Percentiles rank a stretch among this genome's conserved stretches.
Evolutionary conservation across 768 basidiomycete species (phyloP).

Genomic region (Amanita inopinata): DNA sequence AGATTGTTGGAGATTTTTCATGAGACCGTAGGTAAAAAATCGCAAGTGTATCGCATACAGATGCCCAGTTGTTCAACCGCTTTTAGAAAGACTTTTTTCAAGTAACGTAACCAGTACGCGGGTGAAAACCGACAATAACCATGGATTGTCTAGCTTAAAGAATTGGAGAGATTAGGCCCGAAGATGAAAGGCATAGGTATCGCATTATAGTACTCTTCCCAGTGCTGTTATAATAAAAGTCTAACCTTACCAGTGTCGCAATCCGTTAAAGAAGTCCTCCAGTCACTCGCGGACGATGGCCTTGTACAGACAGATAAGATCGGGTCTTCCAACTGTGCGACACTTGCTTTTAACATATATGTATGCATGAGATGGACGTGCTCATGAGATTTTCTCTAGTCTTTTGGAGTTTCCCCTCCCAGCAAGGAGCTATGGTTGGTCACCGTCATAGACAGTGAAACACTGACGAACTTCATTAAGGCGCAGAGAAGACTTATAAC

Average conservation of each 20-base stretch:
- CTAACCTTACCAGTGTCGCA: conserved; percentile 54
- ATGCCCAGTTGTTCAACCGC: not conserved
- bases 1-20: conserved; percentile 91
- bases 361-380: conserved; percentile 15
- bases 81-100: conserved; percentile 80
- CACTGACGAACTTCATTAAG: conserved; percentile 22
- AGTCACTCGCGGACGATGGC: conserved; percentile 79
- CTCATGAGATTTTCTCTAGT: conserved; percentile 52
- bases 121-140: conserved; percentile 3
- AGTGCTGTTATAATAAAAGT: not conserved
- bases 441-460: not conserved
- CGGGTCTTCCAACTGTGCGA: conserved; percentile 85
- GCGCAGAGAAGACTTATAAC: conserved; percentile 45
- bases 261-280: conserved; percentile 85
- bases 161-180: conserved; percentile 81
- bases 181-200: conserved; percentile 89
- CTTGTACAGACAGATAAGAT: conserved; percentile 87
- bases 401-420: conserved; percentile 94
- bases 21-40: conserved; percentile 52
- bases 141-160: conserved; percentile 66
- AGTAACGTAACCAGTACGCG: conserved; percentile 20
- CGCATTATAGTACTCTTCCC: not conserved
- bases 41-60: conserved; percentile 1
- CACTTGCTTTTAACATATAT: conserved; percentile 14
- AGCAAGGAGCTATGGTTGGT: conserved; percentile 65